phyloP scores from a whole-genome alignment of 2,329 filamentous ascomycete genomes.

The Phyllosticta citrichinensis region DNA sequence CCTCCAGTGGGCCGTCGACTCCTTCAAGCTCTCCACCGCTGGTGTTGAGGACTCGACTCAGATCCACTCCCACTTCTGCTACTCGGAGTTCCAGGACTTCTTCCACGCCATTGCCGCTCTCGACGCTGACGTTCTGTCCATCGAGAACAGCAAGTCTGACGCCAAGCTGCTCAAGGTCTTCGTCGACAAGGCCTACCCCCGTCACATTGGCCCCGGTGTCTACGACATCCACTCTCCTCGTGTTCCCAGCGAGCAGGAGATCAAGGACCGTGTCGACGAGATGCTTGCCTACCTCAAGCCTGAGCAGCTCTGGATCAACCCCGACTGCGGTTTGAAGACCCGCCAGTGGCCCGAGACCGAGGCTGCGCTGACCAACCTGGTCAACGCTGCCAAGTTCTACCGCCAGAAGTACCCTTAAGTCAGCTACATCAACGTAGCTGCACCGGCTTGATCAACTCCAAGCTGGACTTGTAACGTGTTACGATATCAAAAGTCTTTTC shows the following conservation, averaged over 20 bases:
- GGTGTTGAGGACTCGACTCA: slow-evolving; percentile 93
- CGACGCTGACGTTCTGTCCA: slow-evolving; percentile 95
- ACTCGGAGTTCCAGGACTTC: slow-evolving; percentile 99
- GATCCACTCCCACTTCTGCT: slow-evolving; percentile 99
- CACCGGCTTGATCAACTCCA: neutral
- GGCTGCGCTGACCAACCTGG: slow-evolving; percentile 91
- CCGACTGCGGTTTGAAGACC: slow-evolving; percentile 98
- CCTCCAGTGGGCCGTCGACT: slow-evolving; percentile 93
- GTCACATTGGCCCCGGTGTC: slow-evolving; percentile 97
- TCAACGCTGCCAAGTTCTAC: slow-evolving; percentile 96
- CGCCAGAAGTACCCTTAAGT: slow-evolving; percentile 64
- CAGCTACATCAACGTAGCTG: slow-evolving; percentile 11
- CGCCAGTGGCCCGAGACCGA: slow-evolving; percentile 98
- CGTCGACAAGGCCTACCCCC: slow-evolving; percentile 91
- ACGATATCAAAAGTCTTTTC: slow-evolving; percentile 12
- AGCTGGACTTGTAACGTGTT: slow-evolving; percentile 7
- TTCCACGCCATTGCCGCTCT: slow-evolving; percentile 99
- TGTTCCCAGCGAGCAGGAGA: slow-evolving; percentile 94
- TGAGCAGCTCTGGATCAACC: slow-evolving; percentile 99
- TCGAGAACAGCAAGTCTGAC: slow-evolving; percentile 99
- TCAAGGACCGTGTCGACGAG: slow-evolving; percentile 94
- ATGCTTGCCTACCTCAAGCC: slow-evolving; percentile 95
- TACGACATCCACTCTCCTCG: slow-evolving; percentile 99
- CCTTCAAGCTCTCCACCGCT: slow-evolving; percentile 90
- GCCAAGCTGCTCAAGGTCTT: slow-evolving; percentile 99